Evolutionary conservation across 768 basidiomycete species (phyloP).

Genomic region (Boletellus ananiceps): DNA sequence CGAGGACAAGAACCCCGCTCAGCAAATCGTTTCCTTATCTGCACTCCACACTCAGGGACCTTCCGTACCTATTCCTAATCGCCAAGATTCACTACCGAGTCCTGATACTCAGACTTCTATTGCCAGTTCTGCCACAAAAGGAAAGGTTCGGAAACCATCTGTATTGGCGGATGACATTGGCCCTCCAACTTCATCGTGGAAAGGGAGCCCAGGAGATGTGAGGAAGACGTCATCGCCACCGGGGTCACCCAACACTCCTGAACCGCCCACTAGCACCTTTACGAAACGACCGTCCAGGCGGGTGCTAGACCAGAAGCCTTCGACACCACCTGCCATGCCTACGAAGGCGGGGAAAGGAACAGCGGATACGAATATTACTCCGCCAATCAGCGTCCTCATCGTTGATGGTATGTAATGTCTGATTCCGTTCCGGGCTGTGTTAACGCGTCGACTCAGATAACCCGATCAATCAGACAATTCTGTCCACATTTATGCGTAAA

Average conservation of each 20-base stretch:
- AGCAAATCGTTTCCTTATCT: constrained; percentile 27
- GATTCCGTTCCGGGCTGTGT: constrained; percentile 1
- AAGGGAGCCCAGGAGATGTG: constrained; percentile 23
- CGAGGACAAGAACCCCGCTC: constrained; percentile 27
- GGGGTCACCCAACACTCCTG: constrained; percentile 27
- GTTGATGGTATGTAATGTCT: constrained; percentile 74
- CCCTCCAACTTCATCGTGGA: constrained; percentile 19
- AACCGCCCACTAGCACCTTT: constrained; percentile 20
- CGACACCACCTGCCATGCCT: constrained; percentile 25
- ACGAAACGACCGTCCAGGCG: constrained; percentile 32
- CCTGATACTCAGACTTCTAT: constrained; percentile 17
- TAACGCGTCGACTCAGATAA: constrained; percentile 63
- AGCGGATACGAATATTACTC: constrained; percentile 72
- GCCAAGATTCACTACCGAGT: constrained; percentile 24
- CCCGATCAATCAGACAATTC: constrained; percentile 95
- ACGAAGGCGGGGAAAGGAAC: constrained; percentile 49
- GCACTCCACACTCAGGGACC: constrained; percentile 23
- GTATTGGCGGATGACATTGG: constrained; percentile 27
- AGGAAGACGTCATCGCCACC: constrained; percentile 35
- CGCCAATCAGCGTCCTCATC: constrained; percentile 96
- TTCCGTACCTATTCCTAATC: constrained; percentile 10
- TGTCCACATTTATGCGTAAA: constrained; percentile 95
- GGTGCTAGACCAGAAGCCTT: constrained; percentile 26
- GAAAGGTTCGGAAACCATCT: constrained; percentile 29
- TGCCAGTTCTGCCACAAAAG: constrained; percentile 11